Evolutionary conservation across 768 basidiomycete species (phyloP), one percentile per base, ranked within the genome.

Genomic region (Chalciporus pseudorubinellus): DNA sequence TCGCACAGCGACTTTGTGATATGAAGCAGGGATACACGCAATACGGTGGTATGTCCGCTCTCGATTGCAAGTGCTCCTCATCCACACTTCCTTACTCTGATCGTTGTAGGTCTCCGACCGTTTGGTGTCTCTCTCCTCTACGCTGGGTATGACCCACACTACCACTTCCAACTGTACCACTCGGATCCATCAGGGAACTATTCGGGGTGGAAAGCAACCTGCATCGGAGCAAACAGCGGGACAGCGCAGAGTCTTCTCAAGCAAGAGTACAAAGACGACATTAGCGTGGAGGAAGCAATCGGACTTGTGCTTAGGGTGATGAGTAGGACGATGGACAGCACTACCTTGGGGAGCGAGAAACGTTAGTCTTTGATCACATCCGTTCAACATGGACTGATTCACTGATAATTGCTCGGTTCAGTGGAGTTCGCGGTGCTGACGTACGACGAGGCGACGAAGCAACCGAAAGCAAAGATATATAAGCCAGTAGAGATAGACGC

Each of bases 281-380:
- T 98, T 49, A 75, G 78, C 12, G 80, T 98, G 36, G 89, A 95
- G 66, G 94, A 95, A 42, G 95, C 94, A 19, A 87, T 95, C 59
- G 86, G 83, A n/a, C 77, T 99, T 19, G 92, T 89, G 40, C 77
- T 98, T 59, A 87, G 85, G 72, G 89, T 92, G 47, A 95, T 99
- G 93, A 95, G 93, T 78, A 98, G 98, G 81, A 98, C 95, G 48
- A 98, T 99, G 95, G 97, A 99, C 65, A 94, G 92, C 56, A 98
- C 95, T 26, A 98, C 92, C 40, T 70, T 99, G 56, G 89, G 92
- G 28, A 95, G 92, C 64, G 97, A 99, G 74, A 98, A 98, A 70
- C 75, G 97, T 97, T 61, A 65, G 93, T 71, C 6, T 42, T 21
- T 22, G 14, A 39, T 24, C 29, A 1, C 46, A 11, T 13, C 10